A percentile compares a stretch with the other conserved stretches of the same genome.
These are phyloP conservation scores for Funneliformis caledonium DNA, from an alignment of 371 early-diverging fungal species.

Conservation along the genomic window DNA sequence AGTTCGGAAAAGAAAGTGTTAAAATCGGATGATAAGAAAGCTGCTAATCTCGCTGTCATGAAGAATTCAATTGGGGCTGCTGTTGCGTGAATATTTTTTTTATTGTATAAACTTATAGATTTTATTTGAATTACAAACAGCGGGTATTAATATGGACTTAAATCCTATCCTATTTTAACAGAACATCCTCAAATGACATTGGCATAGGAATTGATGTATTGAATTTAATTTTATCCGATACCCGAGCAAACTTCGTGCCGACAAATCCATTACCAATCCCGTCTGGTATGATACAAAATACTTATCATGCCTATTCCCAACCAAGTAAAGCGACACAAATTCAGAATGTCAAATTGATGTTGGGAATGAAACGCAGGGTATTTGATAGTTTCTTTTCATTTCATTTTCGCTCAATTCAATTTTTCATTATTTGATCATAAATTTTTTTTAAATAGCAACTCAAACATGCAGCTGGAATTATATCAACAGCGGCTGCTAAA, in stretches of 20 bases:
- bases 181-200: constrained; percentile 33
- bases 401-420: background rate
- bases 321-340: constrained; percentile 16
- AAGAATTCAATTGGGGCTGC: background rate
- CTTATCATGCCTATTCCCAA: constrained; percentile 17
- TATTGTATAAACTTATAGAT: background rate
- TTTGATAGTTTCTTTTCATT: background rate
- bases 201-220: constrained; percentile 35
- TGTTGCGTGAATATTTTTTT: constrained; percentile 23
- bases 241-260: background rate
- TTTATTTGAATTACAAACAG: background rate
- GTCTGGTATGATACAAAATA: constrained; percentile 17
- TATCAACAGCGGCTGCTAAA: constrained; percentile 12
- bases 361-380: constrained; percentile 35
- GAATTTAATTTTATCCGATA: constrained; percentile 15
- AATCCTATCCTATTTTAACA: background rate
- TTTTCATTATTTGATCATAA: background rate
- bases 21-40: background rate
- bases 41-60: background rate
- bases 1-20: constrained; percentile 10
- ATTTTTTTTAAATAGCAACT: constrained; percentile 23
- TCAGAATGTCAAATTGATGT: constrained; percentile 38
- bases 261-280: constrained; percentile 17
- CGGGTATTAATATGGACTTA: background rate
- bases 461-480: constrained; percentile 24